Evolutionary conservation across 139 green algal species (phyloP).

Genomic region (Auxenochlorella pyrenoidosa): DNA sequence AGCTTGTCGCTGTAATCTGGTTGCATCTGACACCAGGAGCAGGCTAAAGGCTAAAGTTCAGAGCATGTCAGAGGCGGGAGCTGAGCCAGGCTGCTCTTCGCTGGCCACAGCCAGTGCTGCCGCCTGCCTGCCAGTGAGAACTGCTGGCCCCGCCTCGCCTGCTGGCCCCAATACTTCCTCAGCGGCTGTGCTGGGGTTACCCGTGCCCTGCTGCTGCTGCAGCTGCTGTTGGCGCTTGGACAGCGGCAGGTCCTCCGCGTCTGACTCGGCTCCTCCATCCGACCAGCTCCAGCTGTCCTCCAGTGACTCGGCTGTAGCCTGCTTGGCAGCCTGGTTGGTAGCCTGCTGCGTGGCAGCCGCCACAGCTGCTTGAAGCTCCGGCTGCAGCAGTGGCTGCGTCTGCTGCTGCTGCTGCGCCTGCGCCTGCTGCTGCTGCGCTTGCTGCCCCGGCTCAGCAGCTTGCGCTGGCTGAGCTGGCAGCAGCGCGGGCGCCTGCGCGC

Average conservation of each 20-base stretch:
- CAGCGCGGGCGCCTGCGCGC: background rate
- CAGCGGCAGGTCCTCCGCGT: background rate
- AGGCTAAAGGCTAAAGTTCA: too few species aligned
- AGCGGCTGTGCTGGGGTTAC: too few species aligned
- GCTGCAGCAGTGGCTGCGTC: background rate
- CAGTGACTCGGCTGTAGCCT: background rate
- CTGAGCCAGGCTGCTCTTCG: too few species aligned
- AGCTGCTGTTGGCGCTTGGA: too few species aligned
- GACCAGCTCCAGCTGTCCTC: background rate
- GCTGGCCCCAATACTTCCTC: too few species aligned
- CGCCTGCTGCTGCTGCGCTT: background rate
- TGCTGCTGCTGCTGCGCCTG: background rate
- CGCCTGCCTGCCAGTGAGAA: too few species aligned
- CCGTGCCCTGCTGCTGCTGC: too few species aligned
- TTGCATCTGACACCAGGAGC: too few species aligned
- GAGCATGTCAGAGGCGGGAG: too few species aligned
- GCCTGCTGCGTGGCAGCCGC: background rate
- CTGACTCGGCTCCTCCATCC: background rate
- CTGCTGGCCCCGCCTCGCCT: too few species aligned
- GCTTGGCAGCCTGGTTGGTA: background rate
- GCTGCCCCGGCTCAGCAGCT: background rate
- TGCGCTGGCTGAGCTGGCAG: background rate
- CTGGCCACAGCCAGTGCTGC: too few species aligned
- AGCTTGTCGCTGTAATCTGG: too few species aligned
- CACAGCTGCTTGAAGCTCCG: background rate